A percentile compares a stretch with the other conserved stretches of the same genome.
phyloP scores from a whole-genome alignment of 495 filamentous ascomycete species.

The Neurospora tetraspora region DNA sequence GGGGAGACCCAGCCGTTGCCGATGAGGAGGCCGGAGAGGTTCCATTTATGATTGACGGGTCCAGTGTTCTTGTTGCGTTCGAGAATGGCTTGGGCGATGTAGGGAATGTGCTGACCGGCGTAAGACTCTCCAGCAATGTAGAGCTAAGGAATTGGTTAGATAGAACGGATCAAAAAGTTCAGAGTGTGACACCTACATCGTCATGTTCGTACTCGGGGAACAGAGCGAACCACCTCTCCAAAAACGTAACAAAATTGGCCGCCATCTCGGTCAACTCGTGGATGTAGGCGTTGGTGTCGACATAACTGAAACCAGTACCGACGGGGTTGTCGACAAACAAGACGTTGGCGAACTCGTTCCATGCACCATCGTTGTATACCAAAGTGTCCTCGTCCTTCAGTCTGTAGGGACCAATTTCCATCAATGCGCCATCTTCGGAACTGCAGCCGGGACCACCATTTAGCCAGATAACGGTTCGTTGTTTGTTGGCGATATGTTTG shows the following conservation, averaged over 20 bases:
- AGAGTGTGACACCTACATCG: constrained; percentile 57
- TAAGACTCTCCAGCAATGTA: constrained; percentile 95
- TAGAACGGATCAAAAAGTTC: background rate
- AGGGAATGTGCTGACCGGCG: constrained; percentile 94
- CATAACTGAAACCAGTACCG: constrained; percentile 93
- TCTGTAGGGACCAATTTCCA: constrained; percentile 94
- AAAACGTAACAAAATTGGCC: constrained; percentile 72
- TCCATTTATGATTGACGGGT: constrained; percentile 48
- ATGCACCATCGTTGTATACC: constrained; percentile 78
- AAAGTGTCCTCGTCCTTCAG: constrained; percentile 65
- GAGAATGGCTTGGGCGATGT: constrained; percentile 81
- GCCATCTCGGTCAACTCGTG: constrained; percentile 85
- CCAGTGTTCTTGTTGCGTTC: constrained; percentile 57
- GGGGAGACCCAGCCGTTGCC: constrained; percentile 97
- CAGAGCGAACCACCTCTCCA: constrained; percentile 79
- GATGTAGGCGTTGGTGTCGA: constrained; percentile 74
- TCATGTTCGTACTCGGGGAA: constrained; percentile 91
- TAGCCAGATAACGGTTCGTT: constrained; percentile 91
- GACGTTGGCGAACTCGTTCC: constrained; percentile 95
- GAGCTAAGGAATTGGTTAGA: constrained; percentile 45
- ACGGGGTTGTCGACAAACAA: constrained; percentile 96
- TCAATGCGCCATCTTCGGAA: constrained; percentile 91
- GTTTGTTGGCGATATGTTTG: constrained; percentile 82
- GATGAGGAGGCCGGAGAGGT: constrained; percentile 79
- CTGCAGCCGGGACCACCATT: constrained; percentile 96